Evolutionary conservation across 2,329 filamentous ascomycete species (phyloP).

Genomic region (Fusarium lyarnte): DNA sequence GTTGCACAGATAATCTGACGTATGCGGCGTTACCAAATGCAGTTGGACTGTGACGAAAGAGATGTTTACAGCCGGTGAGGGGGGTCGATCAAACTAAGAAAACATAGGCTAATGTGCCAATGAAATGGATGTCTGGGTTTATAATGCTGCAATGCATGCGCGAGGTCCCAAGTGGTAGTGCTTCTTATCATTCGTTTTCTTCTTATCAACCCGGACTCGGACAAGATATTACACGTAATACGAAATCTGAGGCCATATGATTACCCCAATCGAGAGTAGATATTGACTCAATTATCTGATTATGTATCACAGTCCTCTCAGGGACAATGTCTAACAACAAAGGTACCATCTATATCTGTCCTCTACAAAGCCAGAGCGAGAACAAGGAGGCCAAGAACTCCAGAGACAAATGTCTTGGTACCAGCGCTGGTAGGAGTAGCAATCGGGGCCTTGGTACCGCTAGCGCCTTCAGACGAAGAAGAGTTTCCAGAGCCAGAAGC

Average conservation of each 20-base stretch:
- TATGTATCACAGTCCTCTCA: neutral
- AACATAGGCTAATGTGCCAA: no score
- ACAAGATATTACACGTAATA: no score
- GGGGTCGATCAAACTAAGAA: no score
- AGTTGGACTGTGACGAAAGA: neutral
- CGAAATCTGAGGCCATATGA: neutral
- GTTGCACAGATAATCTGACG: neutral
- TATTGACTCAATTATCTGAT: neutral
- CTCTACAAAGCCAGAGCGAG: neutral
- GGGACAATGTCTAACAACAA: neutral
- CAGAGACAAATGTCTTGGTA: neutral
- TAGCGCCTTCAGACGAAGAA: neutral
- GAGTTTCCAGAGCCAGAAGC: neutral
- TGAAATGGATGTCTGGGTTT: neutral
- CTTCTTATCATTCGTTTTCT: neutral
- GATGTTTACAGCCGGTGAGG: no score
- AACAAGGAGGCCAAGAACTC: neutral
- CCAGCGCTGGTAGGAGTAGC: neutral
- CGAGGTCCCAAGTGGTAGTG: neutral
- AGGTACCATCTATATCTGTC: neutral
- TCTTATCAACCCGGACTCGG: accelerated
- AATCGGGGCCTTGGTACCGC: neutral
- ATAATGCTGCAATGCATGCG: neutral
- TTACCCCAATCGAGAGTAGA: accelerated
- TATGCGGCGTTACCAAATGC: neutral